These are phyloP conservation scores for Rhytidiadelphus loreus DNA, from an alignment of 225 moss, liverwort and hornwort species.

Conservation along the genomic window DNA sequence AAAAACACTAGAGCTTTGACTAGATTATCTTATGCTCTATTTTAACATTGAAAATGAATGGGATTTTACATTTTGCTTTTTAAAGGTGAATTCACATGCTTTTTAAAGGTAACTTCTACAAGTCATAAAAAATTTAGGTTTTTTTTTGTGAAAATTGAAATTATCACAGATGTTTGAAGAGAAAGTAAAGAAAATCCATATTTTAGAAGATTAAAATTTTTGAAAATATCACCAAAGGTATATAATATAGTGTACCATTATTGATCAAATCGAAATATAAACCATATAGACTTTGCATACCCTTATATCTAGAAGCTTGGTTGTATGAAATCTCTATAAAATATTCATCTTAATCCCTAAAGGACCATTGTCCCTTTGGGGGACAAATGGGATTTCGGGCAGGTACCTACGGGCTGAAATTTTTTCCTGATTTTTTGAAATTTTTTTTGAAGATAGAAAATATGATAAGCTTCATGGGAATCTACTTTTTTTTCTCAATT, in stretches of 20 bases:
- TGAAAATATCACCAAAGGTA: not conserved
- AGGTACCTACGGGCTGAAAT: too few relatives aligned
- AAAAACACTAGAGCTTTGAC: not conserved
- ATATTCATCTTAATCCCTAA: not conserved
- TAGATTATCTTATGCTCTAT: not conserved
- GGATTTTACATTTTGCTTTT: not conserved
- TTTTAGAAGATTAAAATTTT: fast-evolving
- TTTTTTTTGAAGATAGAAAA: too few relatives aligned
- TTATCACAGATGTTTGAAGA: not conserved
- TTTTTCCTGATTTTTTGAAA: too few relatives aligned
- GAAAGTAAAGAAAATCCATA: not conserved
- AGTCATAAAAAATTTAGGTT: not conserved
- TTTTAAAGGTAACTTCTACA: not conserved
- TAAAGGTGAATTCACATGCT: not conserved
- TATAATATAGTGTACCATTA: not conserved
- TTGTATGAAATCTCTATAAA: not conserved
- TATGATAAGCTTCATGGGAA: too few relatives aligned
- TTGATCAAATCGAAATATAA: not conserved
- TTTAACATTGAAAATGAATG: not conserved
- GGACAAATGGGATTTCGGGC: too few relatives aligned
- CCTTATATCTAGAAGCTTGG: not conserved
- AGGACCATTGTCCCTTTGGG: too few relatives aligned
- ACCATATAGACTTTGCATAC: not conserved
- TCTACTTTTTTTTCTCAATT: too few relatives aligned
- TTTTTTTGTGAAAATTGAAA: not conserved